Conservation (phyloP, 345 rosid genomes). For the Eucalyptus viminalis region DNA sequence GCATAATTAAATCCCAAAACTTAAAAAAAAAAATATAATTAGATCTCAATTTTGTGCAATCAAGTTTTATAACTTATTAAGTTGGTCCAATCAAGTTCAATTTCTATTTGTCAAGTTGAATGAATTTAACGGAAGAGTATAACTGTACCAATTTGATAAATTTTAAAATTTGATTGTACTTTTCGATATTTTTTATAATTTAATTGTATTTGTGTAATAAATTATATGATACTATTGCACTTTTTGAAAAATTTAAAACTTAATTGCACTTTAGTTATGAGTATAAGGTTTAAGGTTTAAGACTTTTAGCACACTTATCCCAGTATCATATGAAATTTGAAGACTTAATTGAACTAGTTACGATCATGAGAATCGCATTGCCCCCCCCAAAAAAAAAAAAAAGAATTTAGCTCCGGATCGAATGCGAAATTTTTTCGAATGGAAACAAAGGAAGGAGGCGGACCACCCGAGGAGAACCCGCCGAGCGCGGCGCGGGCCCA, state of each 20-base stretch:
- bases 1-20: too few species aligned
- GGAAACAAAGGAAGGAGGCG: background rate
- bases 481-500: background rate
- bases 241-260: too few species aligned
- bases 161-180: accelerated
- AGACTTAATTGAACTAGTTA: background rate
- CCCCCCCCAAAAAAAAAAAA: too few species aligned
- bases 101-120: too few species aligned
- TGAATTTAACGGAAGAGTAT: too few species aligned
- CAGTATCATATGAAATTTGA: background rate
- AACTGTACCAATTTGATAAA: too few species aligned
- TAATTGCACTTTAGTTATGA: accelerated
- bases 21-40: too few species aligned
- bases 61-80: too few species aligned
- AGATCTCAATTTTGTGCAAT: background rate
- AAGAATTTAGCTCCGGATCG: background rate
- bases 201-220: accelerated
- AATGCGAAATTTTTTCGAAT: background rate
- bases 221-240: accelerated
- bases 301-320: background rate
- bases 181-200: accelerated
- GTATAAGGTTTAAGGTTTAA: too few species aligned
- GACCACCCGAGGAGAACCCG: background rate
- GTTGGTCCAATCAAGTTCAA: background rate
- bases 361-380: background rate